These are phyloP conservation scores for Lactifluus volemus DNA, from an alignment of 768 basidiomycete genomes.

Conservation along the genomic window DNA sequence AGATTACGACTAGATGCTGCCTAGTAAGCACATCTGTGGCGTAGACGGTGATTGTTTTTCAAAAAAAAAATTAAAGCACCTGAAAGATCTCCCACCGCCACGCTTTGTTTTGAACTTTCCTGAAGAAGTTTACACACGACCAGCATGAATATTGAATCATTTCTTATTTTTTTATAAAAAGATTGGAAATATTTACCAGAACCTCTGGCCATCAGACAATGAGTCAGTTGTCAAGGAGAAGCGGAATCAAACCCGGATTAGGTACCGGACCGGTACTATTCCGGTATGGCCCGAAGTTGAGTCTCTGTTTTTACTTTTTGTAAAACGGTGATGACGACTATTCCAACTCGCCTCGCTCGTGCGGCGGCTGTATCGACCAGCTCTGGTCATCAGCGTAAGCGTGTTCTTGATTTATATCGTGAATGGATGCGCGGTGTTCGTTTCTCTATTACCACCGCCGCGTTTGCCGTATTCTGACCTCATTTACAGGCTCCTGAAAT, in stretches of 20 bases:
- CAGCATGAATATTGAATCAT: neutral
- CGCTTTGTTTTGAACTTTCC: slow-evolving; percentile 37
- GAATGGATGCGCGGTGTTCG: slow-evolving; percentile 90
- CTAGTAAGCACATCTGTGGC: slow-evolving; percentile 9
- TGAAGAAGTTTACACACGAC: neutral
- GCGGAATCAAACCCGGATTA: too few species aligned
- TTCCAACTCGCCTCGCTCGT: slow-evolving; percentile 82
- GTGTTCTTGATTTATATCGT: slow-evolving; percentile 75
- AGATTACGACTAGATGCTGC: slow-evolving; percentile 19
- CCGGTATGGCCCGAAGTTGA: neutral
- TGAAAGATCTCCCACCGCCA: slow-evolving; percentile 36
- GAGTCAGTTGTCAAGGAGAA: neutral
- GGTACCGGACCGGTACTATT: neutral
- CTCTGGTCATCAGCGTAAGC: slow-evolving; percentile 52
- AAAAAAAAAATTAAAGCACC: slow-evolving; percentile 13
- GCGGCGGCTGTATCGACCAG: slow-evolving; percentile 49
- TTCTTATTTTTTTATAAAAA: neutral
- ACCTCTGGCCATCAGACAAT: neutral
- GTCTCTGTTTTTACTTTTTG: too few species aligned
- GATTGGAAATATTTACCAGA: neutral
- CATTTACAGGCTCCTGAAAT: slow-evolving; percentile 80
- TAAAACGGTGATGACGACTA: slow-evolving; percentile 49
- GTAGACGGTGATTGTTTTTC: neutral
- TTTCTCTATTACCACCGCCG: slow-evolving; percentile 17
- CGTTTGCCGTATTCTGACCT: neutral